phyloP scores from a whole-genome alignment of 768 basidiomycete genomes.

The Pleurotus djamor region DNA sequence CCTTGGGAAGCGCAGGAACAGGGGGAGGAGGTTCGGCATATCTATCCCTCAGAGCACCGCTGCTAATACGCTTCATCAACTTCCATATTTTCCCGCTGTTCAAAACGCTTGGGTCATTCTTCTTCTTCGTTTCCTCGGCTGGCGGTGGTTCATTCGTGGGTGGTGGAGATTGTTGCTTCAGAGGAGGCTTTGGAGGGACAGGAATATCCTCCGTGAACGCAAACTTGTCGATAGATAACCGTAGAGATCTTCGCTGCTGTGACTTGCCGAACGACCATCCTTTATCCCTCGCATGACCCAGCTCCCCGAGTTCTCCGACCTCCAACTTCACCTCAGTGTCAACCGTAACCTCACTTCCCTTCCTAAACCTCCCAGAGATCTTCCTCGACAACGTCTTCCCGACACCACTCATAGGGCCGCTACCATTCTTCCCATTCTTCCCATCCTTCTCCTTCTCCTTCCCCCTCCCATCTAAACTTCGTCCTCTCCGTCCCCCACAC shows the following conservation, averaged over 20 bases:
- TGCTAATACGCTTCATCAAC: slow-evolving; percentile 69
- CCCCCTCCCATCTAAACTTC: background rate
- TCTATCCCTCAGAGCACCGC: slow-evolving; percentile 60
- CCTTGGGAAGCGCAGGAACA: slow-evolving; percentile 58
- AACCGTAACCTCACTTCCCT: background rate
- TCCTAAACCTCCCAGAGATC: slow-evolving; percentile 29
- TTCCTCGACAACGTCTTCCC: slow-evolving; percentile 28
- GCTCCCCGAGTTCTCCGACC: background rate
- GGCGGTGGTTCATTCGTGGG: background rate
- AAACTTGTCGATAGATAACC: slow-evolving; percentile 30
- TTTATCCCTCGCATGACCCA: slow-evolving; percentile 6
- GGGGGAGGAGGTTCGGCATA: slow-evolving; percentile 44
- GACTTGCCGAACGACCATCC: slow-evolving; percentile 14
- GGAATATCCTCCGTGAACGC: slow-evolving; percentile 9
- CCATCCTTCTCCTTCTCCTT: slow-evolving; percentile 6
- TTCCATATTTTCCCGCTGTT: slow-evolving; percentile 55
- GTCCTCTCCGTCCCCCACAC: slow-evolving; percentile 8
- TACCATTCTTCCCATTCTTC: slow-evolving; percentile 9
- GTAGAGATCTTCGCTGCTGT: slow-evolving; percentile 22
- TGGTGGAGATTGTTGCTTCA: background rate
- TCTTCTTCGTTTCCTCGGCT: slow-evolving; percentile 1
- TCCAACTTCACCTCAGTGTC: background rate
- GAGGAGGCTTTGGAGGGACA: background rate
- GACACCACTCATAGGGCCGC: slow-evolving; percentile 10
- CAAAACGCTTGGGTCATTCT: background rate